phyloP scores from a whole-genome alignment of 1,284 basidiomycete genomes.

The Leccinum subatratum region DNA sequence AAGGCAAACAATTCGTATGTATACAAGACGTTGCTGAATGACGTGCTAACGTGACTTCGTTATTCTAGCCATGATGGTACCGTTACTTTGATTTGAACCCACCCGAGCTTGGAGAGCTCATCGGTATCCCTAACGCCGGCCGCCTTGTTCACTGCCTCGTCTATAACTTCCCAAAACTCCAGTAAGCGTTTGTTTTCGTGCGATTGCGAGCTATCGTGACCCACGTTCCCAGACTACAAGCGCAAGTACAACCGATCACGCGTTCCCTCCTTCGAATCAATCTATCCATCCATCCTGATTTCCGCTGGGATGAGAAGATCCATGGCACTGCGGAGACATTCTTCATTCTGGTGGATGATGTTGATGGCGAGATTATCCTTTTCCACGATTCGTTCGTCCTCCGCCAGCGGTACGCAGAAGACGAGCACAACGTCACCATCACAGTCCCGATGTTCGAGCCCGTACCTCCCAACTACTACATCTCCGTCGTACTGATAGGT shows the following conservation, averaged over 20 bases:
- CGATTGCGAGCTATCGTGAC: not conserved
- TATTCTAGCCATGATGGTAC: slow-evolving; percentile 79
- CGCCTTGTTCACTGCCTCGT: slow-evolving; percentile 87
- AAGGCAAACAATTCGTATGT: slow-evolving; percentile 91
- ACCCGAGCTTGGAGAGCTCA: slow-evolving; percentile 86
- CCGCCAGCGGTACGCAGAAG: slow-evolving; percentile 85
- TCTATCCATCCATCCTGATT: slow-evolving; percentile 89
- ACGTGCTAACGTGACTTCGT: not conserved
- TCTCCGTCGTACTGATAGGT: slow-evolving; percentile 90
- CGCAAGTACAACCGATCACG: slow-evolving; percentile 91
- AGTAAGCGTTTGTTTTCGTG: slow-evolving; percentile 45
- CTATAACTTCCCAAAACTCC: slow-evolving; percentile 91
- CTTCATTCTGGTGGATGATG: slow-evolving; percentile 92
- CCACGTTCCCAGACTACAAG: slow-evolving; percentile 58
- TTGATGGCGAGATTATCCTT: slow-evolving; percentile 93
- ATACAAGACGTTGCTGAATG: not conserved
- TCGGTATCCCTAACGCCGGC: slow-evolving; percentile 89
- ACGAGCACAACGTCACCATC: slow-evolving; percentile 91
- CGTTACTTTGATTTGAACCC: slow-evolving; percentile 86
- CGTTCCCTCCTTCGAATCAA: slow-evolving; percentile 85
- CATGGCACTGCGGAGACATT: slow-evolving; percentile 88
- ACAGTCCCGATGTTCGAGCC: slow-evolving; percentile 97
- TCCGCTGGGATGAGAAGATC: slow-evolving; percentile 94
- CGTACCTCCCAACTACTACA: slow-evolving; percentile 96
- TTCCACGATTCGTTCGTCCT: slow-evolving; percentile 94